Base-by-base conservation (phyloP, 129 eudicot genomes). In the Centella asiatica region DNA sequence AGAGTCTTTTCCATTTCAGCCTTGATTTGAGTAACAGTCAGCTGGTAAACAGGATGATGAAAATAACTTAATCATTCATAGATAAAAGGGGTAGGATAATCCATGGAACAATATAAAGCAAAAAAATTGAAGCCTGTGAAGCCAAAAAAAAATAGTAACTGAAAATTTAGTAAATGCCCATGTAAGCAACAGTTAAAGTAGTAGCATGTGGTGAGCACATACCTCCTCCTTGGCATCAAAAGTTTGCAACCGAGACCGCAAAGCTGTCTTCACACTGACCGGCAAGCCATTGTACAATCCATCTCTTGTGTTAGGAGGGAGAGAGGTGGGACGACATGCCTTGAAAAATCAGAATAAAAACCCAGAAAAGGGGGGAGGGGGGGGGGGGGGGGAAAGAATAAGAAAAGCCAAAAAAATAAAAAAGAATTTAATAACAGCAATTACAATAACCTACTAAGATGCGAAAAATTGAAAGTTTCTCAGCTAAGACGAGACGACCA, bases 1-100 rank as follows among this genome's bases (percentile, higher is more conserved):
- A 90, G 94, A 55, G 86, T 83, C 75, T 84, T 81, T 58, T 84
- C 95, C 98, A 90, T 90, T 79, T 90, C 95, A 10, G 84, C 95
- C 70, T 86, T 87, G 55, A 87, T 90, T 84, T 87, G 87, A 75
- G 95, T 87, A 71, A 81, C 78, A 42, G 84, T 73, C 62, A 81
- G 81, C 98, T 90, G 95, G 67, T 72, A 71, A 53, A 69, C 52
- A 33, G 5, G 23, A 62, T 36, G 13, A 13, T 32, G n/a, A 11
- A 5, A 48, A 34, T 24, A 19, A 20, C 39, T 50, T n/a, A n/a
- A n/a, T n/a, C n/a, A n/a, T n/a, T n/a, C n/a, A n/a, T n/a, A n/a
- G n/a, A n/a, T n/a, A n/a, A n/a, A n/a, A n/a, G n/a, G n/a, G n/a
- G n/a, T n/a, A n/a, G n/a, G n/a, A n/a, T n/a, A n/a, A n/a, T n/a